Evolutionary conservation across 139 green algal species (phyloP).

Genomic region (Mesotaenium endlicherianum): DNA sequence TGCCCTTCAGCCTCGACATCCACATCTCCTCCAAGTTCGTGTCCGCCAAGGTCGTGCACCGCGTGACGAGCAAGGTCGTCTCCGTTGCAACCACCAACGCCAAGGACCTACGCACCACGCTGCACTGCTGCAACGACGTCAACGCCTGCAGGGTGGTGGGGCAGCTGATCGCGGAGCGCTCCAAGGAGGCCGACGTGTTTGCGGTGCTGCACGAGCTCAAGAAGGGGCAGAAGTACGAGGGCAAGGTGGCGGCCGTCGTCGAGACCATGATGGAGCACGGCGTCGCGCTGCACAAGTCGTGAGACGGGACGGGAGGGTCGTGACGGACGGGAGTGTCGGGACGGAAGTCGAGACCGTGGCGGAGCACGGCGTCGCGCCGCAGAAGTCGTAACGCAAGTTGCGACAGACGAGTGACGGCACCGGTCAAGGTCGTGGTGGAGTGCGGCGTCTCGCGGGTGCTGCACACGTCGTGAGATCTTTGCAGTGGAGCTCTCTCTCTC

Average conservation of each 20-base stretch:
- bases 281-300: too few relatives aligned
- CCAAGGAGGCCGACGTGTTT: slow-evolving; percentile 36
- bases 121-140: slow-evolving; percentile 8
- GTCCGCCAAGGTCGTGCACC: slow-evolving; percentile 34
- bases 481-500: too few relatives aligned
- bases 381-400: too few relatives aligned
- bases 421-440: too few relatives aligned
- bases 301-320: too few relatives aligned
- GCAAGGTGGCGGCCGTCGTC: slow-evolving; percentile 27
- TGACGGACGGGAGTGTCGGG: too few relatives aligned
- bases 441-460: too few relatives aligned
- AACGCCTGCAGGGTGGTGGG: slow-evolving; percentile 17
- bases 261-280: slow-evolving; percentile 32
- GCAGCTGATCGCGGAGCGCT: slow-evolving; percentile 30
- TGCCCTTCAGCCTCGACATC: slow-evolving; percentile 39
- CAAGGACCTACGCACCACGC: slow-evolving; percentile 11
- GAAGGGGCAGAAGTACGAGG: slow-evolving; percentile 44
- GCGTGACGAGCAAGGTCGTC: slow-evolving; percentile 42
- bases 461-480: too few relatives aligned
- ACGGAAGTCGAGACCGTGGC: too few relatives aligned
- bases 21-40: slow-evolving; percentile 39
- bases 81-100: slow-evolving; percentile 30
- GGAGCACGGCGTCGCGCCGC: too few relatives aligned
- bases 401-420: too few relatives aligned
- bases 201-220: slow-evolving; percentile 33